phyloP scores from a whole-genome alignment of 768 basidiomycete genomes.

The Lactarius hengduanensis region DNA sequence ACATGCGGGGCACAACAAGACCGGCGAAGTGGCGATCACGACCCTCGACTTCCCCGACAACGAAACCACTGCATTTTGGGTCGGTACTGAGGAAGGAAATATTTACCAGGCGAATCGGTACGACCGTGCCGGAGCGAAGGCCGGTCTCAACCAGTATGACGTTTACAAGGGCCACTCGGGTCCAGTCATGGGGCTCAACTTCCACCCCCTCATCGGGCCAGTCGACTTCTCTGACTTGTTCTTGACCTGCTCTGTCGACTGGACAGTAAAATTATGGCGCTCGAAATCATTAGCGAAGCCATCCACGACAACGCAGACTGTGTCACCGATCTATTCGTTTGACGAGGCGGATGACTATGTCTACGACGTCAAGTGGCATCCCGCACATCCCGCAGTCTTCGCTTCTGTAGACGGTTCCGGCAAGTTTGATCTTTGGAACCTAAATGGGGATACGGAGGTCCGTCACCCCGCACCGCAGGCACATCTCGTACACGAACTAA shows the following conservation, averaged over 20 bases:
- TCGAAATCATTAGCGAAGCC: slow-evolving; percentile 75
- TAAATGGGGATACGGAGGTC: slow-evolving; percentile 96
- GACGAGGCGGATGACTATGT: slow-evolving; percentile 99
- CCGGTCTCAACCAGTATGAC: slow-evolving; percentile 90
- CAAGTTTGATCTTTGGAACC: slow-evolving; percentile 95
- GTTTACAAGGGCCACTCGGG: slow-evolving; percentile 92
- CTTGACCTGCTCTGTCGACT: slow-evolving; percentile 90
- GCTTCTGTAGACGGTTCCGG: slow-evolving; percentile 93
- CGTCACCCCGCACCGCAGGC: slow-evolving; percentile 32
- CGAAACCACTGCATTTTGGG: slow-evolving; percentile 96
- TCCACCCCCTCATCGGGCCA: slow-evolving; percentile 88
- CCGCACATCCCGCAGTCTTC: slow-evolving; percentile 90
- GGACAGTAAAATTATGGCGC: slow-evolving; percentile 98
- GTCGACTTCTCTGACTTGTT: slow-evolving; percentile 97
- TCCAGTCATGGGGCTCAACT: slow-evolving; percentile 91
- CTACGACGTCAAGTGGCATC: slow-evolving; percentile 98
- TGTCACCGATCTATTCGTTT: slow-evolving; percentile 87
- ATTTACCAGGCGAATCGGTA: slow-evolving; percentile 96
- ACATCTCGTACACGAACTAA: slow-evolving; percentile 5
- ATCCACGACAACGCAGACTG: slow-evolving; percentile 50
- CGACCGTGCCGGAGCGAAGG: slow-evolving; percentile 95
- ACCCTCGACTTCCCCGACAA: slow-evolving; percentile 92
- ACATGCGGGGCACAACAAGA: slow-evolving; percentile 92
- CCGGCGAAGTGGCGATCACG: slow-evolving; percentile 94
- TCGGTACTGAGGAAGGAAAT: slow-evolving; percentile 97